A percentile compares a stretch with the other conserved stretches of the same genome.
Evolutionary conservation across 2,329 filamentous ascomycete genomes (phyloP).

Genomic region (Aureobasidium musti): DNA sequence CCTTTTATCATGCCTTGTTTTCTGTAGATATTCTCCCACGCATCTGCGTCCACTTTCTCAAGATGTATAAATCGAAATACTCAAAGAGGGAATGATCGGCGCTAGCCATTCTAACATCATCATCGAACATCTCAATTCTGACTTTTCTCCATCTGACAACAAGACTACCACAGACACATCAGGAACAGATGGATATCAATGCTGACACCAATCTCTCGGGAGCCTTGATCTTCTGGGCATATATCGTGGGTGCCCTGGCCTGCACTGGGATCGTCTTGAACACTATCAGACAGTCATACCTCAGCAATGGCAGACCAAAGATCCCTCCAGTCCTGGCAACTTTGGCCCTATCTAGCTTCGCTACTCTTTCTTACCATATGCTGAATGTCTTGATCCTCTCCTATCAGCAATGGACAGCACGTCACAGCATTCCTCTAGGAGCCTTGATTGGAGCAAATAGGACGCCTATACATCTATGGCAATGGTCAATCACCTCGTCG

Average conservation of each 20-base stretch:
- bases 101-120: conserved; percentile 4
- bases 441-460: conserved; percentile 17
- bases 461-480: conserved; percentile 33
- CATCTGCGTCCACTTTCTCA: neutral
- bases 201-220: conserved; percentile 35
- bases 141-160: neutral
- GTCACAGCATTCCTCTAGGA: conserved; percentile 16
- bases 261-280: conserved; percentile 33
- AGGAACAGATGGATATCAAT: neutral
- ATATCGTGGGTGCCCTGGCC: conserved; percentile 38
- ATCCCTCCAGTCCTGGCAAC: conserved; percentile 34
- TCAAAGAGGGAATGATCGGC: conserved; percentile 10
- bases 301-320: conserved; percentile 5
- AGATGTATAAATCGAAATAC: neutral
- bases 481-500: conserved; percentile 40
- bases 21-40: neutral
- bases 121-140: neutral
- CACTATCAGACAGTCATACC: conserved; percentile 27
- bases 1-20: neutral
- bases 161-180: no score
- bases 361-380: conserved; percentile 41
- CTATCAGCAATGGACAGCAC: conserved; percentile 36
- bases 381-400: conserved; percentile 41
- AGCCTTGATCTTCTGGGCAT: conserved; percentile 41
- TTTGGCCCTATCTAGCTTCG: conserved; percentile 38